Evolutionary conservation across 371 early-diverging fungal genomes (phyloP).

Genomic region (Mortierella sp.): DNA sequence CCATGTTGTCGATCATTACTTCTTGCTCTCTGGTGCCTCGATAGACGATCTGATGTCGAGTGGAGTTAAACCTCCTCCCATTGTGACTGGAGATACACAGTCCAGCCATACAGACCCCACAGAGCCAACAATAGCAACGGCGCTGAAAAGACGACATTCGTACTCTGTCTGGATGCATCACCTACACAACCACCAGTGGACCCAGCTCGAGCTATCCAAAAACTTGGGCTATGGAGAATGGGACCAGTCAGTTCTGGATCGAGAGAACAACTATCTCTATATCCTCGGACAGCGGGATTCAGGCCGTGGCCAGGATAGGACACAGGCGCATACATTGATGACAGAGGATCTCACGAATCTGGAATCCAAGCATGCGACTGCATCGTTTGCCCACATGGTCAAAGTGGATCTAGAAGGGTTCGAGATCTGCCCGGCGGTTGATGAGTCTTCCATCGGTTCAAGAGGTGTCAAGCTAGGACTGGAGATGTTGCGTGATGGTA

Average conservation of each 20-base stretch:
- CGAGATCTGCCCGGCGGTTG: conserved; percentile 63
- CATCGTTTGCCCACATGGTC: conserved; percentile 68
- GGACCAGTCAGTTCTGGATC: conserved; percentile 62
- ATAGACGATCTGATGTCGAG: background rate
- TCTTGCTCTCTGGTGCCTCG: conserved; percentile 60
- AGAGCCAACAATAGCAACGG: background rate
- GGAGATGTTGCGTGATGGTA: conserved; percentile 65
- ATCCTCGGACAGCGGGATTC: conserved; percentile 58
- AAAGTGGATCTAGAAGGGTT: conserved; percentile 76
- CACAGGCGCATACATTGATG: too few species aligned
- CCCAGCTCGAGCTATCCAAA: conserved; percentile 57
- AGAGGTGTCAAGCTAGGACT: conserved; percentile 70
- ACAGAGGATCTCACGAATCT: background rate
- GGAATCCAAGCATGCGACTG: background rate
- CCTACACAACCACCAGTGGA: conserved; percentile 56
- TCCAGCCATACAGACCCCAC: too few species aligned
- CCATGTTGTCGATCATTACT: conserved; percentile 52
- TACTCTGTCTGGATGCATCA: conserved; percentile 64
- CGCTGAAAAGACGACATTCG: conserved; percentile 29
- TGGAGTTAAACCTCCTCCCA: background rate
- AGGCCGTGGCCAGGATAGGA: background rate
- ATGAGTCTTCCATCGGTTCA: conserved; percentile 59
- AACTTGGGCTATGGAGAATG: conserved; percentile 59
- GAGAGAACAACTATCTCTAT: conserved; percentile 57
- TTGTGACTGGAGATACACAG: background rate